A percentile compares a stretch with the other conserved stretches of the same genome.
Evolutionary conservation across 805 yeast genomes (phyloP).

Genomic region (Candida krabiensis): DNA sequence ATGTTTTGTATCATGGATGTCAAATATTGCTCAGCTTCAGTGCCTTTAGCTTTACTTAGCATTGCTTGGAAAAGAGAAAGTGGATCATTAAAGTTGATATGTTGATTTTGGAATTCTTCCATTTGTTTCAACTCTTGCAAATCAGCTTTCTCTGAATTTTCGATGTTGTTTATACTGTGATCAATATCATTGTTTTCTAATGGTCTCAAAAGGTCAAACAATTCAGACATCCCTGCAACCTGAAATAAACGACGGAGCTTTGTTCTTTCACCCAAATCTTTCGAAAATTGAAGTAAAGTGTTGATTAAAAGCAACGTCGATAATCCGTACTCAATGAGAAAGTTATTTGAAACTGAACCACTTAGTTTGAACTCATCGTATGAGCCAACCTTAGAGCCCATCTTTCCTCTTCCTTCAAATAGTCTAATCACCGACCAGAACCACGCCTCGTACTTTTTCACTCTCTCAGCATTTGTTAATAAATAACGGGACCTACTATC

Average conservation of each 20-base stretch:
- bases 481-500: slow-evolving; percentile 30
- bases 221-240: slow-evolving; percentile 40
- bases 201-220: slow-evolving; percentile 37
- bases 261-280: slow-evolving; percentile 40
- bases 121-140: slow-evolving; percentile 38
- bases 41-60: slow-evolving; percentile 56
- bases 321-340: slow-evolving; percentile 54
- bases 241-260: slow-evolving; percentile 46
- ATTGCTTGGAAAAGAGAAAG: slow-evolving; percentile 62
- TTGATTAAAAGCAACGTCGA: slow-evolving; percentile 51
- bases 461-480: slow-evolving; percentile 24
- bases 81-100: slow-evolving; percentile 68
- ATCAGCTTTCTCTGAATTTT: slow-evolving; percentile 42
- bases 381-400: slow-evolving; percentile 92
- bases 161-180: slow-evolving; percentile 42
- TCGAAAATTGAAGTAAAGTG: slow-evolving; percentile 44
- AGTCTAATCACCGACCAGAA: slow-evolving; percentile 31
- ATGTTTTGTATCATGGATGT: slow-evolving; percentile 66
- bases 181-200: slow-evolving; percentile 42
- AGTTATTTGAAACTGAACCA: slow-evolving; percentile 57
- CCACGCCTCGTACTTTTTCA: slow-evolving; percentile 35
- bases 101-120: slow-evolving; percentile 38
- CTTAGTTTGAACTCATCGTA: slow-evolving; percentile 70
- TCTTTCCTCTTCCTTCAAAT: slow-evolving; percentile 71
- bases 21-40: slow-evolving; percentile 59